Percentiles rank a stretch among this genome's conserved stretches.
These are phyloP conservation scores for Daldinia loculata DNA, from an alignment of 495 filamentous ascomycete species.

Conservation along the genomic window DNA sequence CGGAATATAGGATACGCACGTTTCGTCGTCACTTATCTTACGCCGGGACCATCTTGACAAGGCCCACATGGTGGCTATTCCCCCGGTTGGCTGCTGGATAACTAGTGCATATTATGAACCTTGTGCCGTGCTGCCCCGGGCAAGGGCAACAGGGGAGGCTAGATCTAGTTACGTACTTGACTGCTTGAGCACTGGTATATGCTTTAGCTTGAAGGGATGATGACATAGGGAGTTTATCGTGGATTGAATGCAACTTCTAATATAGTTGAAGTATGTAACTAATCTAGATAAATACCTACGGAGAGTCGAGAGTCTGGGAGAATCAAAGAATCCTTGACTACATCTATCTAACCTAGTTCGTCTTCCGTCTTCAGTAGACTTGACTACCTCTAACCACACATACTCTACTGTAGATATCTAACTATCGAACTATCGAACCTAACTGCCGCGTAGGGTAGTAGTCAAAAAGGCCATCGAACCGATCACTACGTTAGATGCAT, in stretches of 20 bases:
- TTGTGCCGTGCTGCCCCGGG: neutral
- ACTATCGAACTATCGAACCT: too few relatives aligned
- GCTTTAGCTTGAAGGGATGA: neutral
- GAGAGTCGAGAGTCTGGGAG: neutral
- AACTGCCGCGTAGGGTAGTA: too few relatives aligned
- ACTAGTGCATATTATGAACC: neutral
- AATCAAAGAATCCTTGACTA: neutral
- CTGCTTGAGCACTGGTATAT: neutral
- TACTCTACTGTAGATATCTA: too few relatives aligned
- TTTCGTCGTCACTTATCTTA: neutral
- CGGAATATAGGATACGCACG: neutral
- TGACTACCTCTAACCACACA: too few relatives aligned
- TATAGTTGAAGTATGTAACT: neutral
- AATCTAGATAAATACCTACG: neutral
- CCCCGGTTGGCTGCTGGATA: neutral
- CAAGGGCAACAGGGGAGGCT: neutral
- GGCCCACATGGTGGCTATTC: neutral
- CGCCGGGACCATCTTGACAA: constrained; percentile 1
- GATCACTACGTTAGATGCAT: neutral
- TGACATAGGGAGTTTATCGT: neutral
- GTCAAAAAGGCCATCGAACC: neutral
- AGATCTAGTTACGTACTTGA: neutral
- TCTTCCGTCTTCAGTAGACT: neutral
- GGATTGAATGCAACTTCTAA: neutral
- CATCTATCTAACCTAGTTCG: neutral